Conservation (phyloP, 1,284 basidiomycete genomes). For the Cutaneotrichosporon dermatis region DNA sequence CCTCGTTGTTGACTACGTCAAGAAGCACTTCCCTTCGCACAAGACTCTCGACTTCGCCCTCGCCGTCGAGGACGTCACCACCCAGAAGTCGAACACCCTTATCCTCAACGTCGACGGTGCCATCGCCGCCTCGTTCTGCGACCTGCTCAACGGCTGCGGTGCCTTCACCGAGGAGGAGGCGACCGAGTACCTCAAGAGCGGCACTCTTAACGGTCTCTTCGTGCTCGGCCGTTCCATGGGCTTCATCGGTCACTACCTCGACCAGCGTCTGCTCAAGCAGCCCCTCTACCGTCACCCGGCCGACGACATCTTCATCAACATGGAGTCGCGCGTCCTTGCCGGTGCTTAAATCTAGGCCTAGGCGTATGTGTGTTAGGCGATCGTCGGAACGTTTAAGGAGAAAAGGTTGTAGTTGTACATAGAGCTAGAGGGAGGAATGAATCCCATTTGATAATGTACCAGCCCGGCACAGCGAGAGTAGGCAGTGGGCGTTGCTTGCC, state of each 20-base stretch:
- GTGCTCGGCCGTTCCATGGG: slow-evolving; percentile 96
- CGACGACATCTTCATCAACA: slow-evolving; percentile 21
- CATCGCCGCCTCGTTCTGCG: slow-evolving; percentile 97
- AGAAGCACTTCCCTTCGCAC: slow-evolving; percentile 91
- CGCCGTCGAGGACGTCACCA: slow-evolving; percentile 96
- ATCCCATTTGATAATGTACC: no score
- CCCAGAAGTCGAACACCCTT: slow-evolving; percentile 93
- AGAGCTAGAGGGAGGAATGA: not conserved
- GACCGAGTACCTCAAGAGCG: slow-evolving; percentile 86
- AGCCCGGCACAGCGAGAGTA: no score
- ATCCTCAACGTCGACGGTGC: slow-evolving; percentile 95
- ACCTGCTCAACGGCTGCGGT: slow-evolving; percentile 85
- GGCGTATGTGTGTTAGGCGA: not conserved
- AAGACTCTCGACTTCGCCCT: slow-evolving; percentile 93
- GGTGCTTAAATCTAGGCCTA: not conserved
- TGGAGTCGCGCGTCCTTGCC: slow-evolving; percentile 6
- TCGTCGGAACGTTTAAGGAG: not conserved
- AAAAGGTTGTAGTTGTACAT: slow-evolving; percentile 1
- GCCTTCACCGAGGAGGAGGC: slow-evolving; percentile 96
- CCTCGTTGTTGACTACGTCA: slow-evolving; percentile 95
- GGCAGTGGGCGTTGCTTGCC: no score
- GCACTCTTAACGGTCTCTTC: slow-evolving; percentile 84
- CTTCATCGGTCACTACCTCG: slow-evolving; percentile 60
- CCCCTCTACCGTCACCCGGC: slow-evolving; percentile 67
- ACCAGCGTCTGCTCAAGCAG: slow-evolving; percentile 91